Conservation (phyloP, 768 basidiomycete genomes). For the Boletellus ananiceps region DNA sequence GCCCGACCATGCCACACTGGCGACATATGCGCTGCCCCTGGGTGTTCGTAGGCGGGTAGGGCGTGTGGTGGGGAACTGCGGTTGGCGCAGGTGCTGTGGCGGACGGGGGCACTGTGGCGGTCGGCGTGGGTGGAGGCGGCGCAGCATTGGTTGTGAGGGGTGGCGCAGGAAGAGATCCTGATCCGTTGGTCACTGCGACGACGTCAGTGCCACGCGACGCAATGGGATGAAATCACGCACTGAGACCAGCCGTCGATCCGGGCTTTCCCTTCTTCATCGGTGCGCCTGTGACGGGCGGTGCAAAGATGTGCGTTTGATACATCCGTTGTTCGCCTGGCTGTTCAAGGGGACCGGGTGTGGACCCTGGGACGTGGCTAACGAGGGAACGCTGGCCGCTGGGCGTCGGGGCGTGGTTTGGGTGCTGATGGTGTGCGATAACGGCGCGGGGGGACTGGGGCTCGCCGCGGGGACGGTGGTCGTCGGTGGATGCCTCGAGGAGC, state of each 20-base stretch:
- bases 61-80: conserved; percentile 7
- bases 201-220: conserved; percentile 13
- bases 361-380: no score
- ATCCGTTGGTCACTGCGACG: conserved; percentile 18
- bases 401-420: background rate
- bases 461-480: no score
- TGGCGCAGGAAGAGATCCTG: conserved; percentile 15
- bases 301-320: no score
- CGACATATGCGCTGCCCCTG: conserved; percentile 73
- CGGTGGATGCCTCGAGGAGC: conserved; percentile 39
- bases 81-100: background rate
- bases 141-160: conserved; percentile 6
- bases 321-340: no score
- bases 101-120: conserved; percentile 5
- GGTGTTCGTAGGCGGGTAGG: conserved; percentile 40
- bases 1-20: conserved; percentile 66
- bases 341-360: no score
- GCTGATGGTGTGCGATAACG: conserved; percentile 28
- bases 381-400: no score
- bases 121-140: conserved; percentile 17
- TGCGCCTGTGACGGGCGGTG: no score
- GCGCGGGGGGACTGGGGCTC: no score
- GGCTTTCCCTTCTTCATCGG: background rate
- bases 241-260: conserved; percentile 15
- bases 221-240: conserved; percentile 15